Evolutionary conservation across 108 stramenopile species (phyloP).

Genomic region (Conticribra guillardii): DNA sequence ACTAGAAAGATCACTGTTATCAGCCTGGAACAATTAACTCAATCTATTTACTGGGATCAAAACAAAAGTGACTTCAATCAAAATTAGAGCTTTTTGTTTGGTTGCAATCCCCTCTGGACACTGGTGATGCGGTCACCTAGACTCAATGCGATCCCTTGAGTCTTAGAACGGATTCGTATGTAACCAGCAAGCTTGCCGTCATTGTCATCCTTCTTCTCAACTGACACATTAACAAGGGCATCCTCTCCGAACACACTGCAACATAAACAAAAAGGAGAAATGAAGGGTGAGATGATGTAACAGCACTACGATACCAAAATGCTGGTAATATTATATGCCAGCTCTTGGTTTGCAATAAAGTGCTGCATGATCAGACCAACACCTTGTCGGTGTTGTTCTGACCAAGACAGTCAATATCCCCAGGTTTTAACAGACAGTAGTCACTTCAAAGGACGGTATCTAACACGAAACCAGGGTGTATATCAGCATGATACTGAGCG

Average conservation of each 20-base stretch:
- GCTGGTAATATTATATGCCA: constrained; percentile 23
- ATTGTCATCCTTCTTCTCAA: constrained; percentile 98
- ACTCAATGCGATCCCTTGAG: constrained; percentile 99
- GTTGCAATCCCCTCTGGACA: constrained; percentile 82
- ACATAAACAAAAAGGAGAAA: constrained; percentile 18
- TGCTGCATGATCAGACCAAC: constrained; percentile 49
- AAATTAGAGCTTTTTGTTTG: constrained; percentile 36
- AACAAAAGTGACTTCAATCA: too few species aligned
- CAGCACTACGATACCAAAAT: constrained; percentile 61
- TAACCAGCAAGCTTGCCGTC: constrained; percentile 97
- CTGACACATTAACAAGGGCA: constrained; percentile 98
- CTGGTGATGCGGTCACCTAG: constrained; percentile 98
- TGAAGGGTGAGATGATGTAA: constrained; percentile 68
- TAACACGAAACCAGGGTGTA: constrained; percentile 85
- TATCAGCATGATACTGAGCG: neutral
- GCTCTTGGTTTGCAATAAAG: constrained; percentile 57
- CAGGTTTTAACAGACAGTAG: constrained; percentile 81
- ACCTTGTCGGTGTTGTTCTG: constrained; percentile 77
- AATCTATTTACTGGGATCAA: too few species aligned
- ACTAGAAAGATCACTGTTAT: too few species aligned
- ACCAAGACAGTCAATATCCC: constrained; percentile 42
- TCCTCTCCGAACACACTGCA: constrained; percentile 98
- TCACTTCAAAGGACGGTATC: constrained; percentile 60
- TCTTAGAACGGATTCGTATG: constrained; percentile 99
- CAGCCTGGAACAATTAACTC: too few species aligned